Evolutionary conservation across 169 alveolate species (phyloP), one percentile per base, ranked within the genome.

Genomic region (Babesia bovis): DNA sequence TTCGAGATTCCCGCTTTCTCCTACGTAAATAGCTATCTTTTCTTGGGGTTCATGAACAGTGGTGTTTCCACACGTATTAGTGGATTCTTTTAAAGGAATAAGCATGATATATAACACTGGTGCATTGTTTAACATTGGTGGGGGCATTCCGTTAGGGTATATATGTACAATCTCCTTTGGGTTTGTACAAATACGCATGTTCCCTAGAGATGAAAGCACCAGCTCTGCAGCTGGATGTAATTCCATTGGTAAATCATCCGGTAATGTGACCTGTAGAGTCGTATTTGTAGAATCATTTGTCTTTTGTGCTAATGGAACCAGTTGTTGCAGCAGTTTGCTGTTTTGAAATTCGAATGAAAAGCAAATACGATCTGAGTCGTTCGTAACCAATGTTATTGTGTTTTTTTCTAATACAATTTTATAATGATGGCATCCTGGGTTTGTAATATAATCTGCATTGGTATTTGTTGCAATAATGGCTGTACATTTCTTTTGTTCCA

Each of bases 1-100:
- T 1, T 19, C 50, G 23, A 78, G 66, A 59, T 78, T 68, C 9
- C 83, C 87, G 1, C 77, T 49, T 49, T 78, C 87, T 21, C 87
- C 87, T 25, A 78, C 76, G 32, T 78, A 78, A 44, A 78, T 70
- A 15, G 73, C 76, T n/a, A n/a, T n/a, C n/a, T n/a, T n/a, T n/a
- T n/a, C n/a, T n/a, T n/a, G n/a, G n/a, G n/a, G n/a, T n/a, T n/a
- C n/a, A n/a, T n/a, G n/a, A 25, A 52, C 35, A 13, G 38, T 25
- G 32, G 6, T 23, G 2, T 12, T 42, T 40, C 44, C 44, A 12
- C 35, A 50, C 33, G 12, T 23, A 26, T 56, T 1, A 19, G 66
- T 0, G 17, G 7, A 1, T 30, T 9, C 41, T 7, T 10, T n/a
- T 2, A 74, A 12, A 23, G 82, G 82, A 17, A 78, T 30, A 13